Evolutionary conservation across 495 filamentous ascomycete species (phyloP).

Genomic region (Glutinoglossum americanum): DNA sequence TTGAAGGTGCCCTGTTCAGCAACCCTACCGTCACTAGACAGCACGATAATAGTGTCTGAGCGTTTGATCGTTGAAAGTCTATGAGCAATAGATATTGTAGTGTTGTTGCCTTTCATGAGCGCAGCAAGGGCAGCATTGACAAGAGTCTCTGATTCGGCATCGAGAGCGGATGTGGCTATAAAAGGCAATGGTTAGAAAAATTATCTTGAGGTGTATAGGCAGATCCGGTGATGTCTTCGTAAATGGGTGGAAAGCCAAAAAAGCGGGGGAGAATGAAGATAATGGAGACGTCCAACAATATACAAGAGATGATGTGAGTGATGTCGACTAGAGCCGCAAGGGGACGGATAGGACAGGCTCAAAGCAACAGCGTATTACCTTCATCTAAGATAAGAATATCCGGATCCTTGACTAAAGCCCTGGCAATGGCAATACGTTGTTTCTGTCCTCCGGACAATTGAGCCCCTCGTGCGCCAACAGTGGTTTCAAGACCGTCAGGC

Average conservation of each 20-base stretch:
- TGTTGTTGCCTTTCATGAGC: slow-evolving; percentile 67
- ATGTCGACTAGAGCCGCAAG: background rate
- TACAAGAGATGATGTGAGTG: too few relatives aligned
- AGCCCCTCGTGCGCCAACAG: slow-evolving; percentile 77
- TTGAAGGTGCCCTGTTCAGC: slow-evolving; percentile 75
- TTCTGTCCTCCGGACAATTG: slow-evolving; percentile 94
- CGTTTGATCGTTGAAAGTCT: slow-evolving; percentile 89
- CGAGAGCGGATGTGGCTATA: slow-evolving; percentile 65
- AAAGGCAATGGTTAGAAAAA: background rate
- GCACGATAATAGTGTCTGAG: slow-evolving; percentile 76
- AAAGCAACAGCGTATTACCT: slow-evolving; percentile 7
- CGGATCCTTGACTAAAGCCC: slow-evolving; percentile 83
- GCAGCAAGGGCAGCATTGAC: slow-evolving; percentile 74
- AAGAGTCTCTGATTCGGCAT: slow-evolving; percentile 92
- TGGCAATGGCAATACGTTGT: slow-evolving; percentile 90
- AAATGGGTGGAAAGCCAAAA: background rate
- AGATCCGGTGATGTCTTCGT: too few relatives aligned
- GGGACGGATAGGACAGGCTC: background rate
- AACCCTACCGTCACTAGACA: slow-evolving; percentile 63
- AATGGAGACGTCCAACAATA: too few relatives aligned
- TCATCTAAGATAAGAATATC: slow-evolving; percentile 95
- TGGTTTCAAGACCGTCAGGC: slow-evolving; percentile 86
- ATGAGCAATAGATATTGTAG: slow-evolving; percentile 93
- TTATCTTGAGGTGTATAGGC: background rate
- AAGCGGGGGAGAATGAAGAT: too few relatives aligned